Evolutionary conservation across 352 stramenopile genomes (phyloP), one percentile per base, ranked within the genome.

Genomic region (Phytophthora pisi): DNA sequence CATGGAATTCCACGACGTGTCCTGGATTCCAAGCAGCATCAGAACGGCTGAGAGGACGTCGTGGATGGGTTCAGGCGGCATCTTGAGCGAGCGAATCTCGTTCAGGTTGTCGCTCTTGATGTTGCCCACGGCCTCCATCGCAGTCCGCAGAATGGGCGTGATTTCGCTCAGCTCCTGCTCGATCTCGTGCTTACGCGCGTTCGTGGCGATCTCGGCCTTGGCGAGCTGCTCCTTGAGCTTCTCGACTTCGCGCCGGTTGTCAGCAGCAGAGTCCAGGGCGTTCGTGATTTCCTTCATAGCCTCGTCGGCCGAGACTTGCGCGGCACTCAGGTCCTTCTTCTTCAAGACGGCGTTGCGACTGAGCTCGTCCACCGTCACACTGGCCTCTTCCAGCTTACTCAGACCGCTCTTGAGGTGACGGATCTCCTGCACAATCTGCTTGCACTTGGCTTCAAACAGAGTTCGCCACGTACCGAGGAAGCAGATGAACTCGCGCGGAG

Each of bases 101-200:
- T 98, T 98, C 54, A 99, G 77, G 64, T 98, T 96, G 67, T 99
- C 93, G 40, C 88, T 96, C 72, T 98, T 97, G 74, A 99, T 98
- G 61, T 97, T 92, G 1, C 92, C 92, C 16, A 97, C 92, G 4
- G 92, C 92, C 52, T 97, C 87, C 67, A 97, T 97, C 6, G 92
- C 92, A 11, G 87, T 90, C 61, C 98, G 92, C 0, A 98, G 75
- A 42, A 98, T 93, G 2, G 95, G 95, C 16, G 79, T 95, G 65
- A 98, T 98, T 49, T 97, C 88, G 6, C 74, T 81, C 10, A 98
- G 66, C 61, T 98, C 96, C n/a, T 88, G 66, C 58, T 99, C 93
- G 57, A 99, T 98, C 36, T 97, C 89, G 3, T 68, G 80, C 67
- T 99, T 98, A 0, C 95, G 86, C 2, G 80, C 82, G 34, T 91